phyloP scores from a whole-genome alignment of 2,329 filamentous ascomycete genomes.

The Hortaea sp. region DNA sequence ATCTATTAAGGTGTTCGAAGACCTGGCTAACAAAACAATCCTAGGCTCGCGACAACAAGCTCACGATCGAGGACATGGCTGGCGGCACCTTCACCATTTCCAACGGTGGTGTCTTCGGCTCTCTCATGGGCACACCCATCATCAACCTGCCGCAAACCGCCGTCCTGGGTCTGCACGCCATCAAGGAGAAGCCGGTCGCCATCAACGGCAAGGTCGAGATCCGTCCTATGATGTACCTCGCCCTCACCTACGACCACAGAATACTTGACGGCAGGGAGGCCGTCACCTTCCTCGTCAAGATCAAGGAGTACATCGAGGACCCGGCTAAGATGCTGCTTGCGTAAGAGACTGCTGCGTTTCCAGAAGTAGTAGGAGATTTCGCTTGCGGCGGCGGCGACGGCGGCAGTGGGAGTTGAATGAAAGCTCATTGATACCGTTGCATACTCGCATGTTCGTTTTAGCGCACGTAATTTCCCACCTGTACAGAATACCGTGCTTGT shows the following conservation, averaged over 20 bases:
- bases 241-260: constrained; percentile 94
- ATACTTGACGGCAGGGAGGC: constrained; percentile 91
- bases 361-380: not conserved
- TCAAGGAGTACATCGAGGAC: constrained; percentile 94
- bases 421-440: not conserved
- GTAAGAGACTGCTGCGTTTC: not conserved
- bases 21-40: not conserved
- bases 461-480: not conserved
- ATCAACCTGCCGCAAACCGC: constrained; percentile 93
- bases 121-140: constrained; percentile 93
- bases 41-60: constrained; percentile 84
- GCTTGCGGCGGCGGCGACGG: not conserved
- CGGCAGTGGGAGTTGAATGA: not conserved
- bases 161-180: constrained; percentile 86
- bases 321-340: constrained; percentile 76
- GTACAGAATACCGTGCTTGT: not conserved
- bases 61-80: constrained; percentile 98
- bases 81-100: constrained; percentile 97
- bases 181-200: constrained; percentile 85
- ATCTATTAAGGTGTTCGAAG: not conserved
- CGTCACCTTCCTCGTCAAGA: constrained; percentile 88
- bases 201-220: constrained; percentile 92
- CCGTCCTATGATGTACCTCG: constrained; percentile 98
- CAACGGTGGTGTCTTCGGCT: constrained; percentile 94
- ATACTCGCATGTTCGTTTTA: constrained; percentile 1